A percentile compares a stretch with the other conserved stretches of the same genome.
Conservation (phyloP, 1,284 basidiomycete genomes). For the Marasmius sp. region DNA sequence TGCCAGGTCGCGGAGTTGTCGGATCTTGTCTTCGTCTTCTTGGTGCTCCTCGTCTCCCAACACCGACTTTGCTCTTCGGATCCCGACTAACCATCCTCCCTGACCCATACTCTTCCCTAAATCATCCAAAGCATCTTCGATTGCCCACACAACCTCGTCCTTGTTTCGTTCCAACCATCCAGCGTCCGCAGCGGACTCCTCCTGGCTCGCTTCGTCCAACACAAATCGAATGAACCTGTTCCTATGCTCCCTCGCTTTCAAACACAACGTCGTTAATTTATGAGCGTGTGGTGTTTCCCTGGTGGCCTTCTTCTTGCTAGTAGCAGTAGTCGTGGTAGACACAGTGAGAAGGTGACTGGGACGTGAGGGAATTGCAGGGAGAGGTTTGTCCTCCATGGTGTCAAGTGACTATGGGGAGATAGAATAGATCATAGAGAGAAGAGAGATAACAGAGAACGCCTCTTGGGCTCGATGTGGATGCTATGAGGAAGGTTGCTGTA, state of each 20-base stretch:
- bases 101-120: conserved; percentile 32
- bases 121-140: conserved; percentile 31
- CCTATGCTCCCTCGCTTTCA: conserved; percentile 38
- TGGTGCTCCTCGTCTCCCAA: conserved; percentile 7
- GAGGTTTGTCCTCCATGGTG: conserved; percentile 16
- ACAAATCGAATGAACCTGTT: conserved; percentile 36
- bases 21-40: neutral
- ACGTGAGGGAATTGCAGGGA: conserved; percentile 13
- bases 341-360: neutral
- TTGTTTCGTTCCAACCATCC: conserved; percentile 22
- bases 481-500: too few species aligned
- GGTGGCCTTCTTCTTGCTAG: neutral
- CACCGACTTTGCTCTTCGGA: conserved; percentile 3
- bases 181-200: conserved; percentile 8
- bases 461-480: too few species aligned
- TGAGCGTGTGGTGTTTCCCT: neutral
- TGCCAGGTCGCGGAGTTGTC: conserved; percentile 19
- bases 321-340: too few species aligned
- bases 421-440: neutral
- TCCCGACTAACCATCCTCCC: conserved; percentile 35
- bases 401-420: neutral
- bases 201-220: conserved; percentile 31
- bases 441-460: neutral
- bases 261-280: conserved; percentile 22
- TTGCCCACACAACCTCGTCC: conserved; percentile 27